Evolutionary conservation across 805 yeast genomes (phyloP), one percentile per base, ranked within the genome.

Genomic region (Millerozyma miso): DNA sequence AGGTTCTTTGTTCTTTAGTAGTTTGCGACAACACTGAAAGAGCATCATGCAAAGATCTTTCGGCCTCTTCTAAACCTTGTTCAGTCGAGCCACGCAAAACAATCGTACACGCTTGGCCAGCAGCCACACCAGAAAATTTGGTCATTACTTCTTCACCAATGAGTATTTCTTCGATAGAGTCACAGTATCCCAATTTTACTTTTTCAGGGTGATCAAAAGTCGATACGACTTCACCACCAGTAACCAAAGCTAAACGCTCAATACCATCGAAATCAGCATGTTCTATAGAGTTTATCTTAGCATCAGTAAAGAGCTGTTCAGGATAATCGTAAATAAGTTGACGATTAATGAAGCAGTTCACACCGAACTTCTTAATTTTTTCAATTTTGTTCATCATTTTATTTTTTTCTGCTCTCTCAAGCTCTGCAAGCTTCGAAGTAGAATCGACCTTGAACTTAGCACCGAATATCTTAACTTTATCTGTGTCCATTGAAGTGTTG

Each of bases 211-310:
- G 76, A 60, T 93, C 99, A 62, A 93, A 93, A 1, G 98, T 91
- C 5, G 98, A 89, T 1, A 83, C 96, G 41, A 93, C 97, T 73
- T 93, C 98, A 60, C 97, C 99, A 40, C 99, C 99, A 10, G 98
- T 90, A 26, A 89, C 99, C 33, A 91, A 73, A 2, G 99, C 96
- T 52, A 93, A 77, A 62, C 98, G 82, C 72, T 93, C 99, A 42
- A 93, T 88, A 58, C 98, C 99, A 58, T 88, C 98, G 56, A 93
- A 93, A 65, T 93, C 99, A 13, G 99, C 98, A 61, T 93, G 99
- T 66, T 93, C 99, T 50, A 93, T 88, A 17, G 97, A 82, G 65
- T 88, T 90, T 55, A 93, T 86, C 42, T 82, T 80, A 35, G 88
- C 67, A 53, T 91, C 99, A 4, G 95, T 77, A 58, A 93, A 87